Evolutionary conservation across 257 asterid species (phyloP), one percentile per base, ranked within the genome.

Genomic region (Osmanthus fragrans): DNA sequence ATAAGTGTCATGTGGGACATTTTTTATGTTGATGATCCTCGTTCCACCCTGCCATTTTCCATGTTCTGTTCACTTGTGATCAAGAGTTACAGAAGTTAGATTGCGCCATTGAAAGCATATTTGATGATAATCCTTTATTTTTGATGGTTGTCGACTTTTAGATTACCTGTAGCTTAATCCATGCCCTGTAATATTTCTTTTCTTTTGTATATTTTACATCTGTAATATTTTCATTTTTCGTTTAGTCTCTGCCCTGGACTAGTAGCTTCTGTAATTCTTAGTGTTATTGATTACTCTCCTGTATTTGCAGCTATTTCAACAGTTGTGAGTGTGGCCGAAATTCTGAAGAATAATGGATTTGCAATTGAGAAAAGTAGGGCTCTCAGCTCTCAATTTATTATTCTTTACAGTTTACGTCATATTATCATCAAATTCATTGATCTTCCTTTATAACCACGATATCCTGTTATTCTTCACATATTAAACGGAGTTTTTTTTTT

Each of bases 251-350:
- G n/a, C 6, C 56, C 56, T 47, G n/a, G n/a, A 47, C 56, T 47
- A 47, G n/a, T 15, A 40, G 47, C 47, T 40, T 40, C 16, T 40
- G 10, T 49, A 15, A 49, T 49, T 13, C n/a, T 12, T 49, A 49
- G 21, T 4, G 19, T 16, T 49, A 54, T 54, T 80, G 30, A 19
- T 74, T 27, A 51, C 60, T 51, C 49, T 82, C 66, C 72, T 66
- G 7, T 60, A 7, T 74, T 32, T 84, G 79, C 88, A 91, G 95
- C 97, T 76, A 91, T 91, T 80, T 84, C 97, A 27, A 91, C 97
- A 1, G 94, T 88, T 72, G 97, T 91, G n/a, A 91, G 90, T 80
- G 77, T 91, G 75, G 93, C 97, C 54, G 97, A 91, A 71, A 90
- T 91, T 80, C 80, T 91, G 76, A 89, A 91, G 87, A 90, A 91